Percentiles rank a stretch among this genome's conserved stretches.
Conservation (phyloP, 208 protist species). For the Porcisia hertigi region DNA sequence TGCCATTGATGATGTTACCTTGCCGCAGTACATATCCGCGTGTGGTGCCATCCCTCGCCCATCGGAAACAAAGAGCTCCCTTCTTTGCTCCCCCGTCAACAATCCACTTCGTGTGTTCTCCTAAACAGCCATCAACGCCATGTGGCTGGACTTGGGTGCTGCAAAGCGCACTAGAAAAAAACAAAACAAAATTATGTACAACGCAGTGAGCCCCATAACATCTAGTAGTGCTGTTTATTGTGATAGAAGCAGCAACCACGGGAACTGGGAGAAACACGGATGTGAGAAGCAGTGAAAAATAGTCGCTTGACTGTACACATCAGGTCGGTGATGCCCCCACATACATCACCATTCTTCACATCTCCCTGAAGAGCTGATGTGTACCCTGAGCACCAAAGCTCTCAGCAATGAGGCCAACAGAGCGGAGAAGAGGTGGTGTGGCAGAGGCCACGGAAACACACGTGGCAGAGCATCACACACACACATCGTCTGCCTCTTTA, state of each 20-base stretch:
- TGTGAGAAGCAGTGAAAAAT: neutral
- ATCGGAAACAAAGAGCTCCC: neutral
- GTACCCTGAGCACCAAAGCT: neutral
- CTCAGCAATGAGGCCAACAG: neutral
- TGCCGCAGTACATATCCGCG: neutral
- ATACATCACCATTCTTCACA: neutral
- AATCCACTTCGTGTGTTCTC: neutral
- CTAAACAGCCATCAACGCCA: neutral
- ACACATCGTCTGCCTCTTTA: neutral
- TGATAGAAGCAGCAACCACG: neutral
- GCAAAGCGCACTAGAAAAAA: neutral
- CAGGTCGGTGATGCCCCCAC: neutral
- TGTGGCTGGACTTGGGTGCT: too few relatives aligned
- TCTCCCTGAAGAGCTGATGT: neutral
- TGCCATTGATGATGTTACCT: neutral
- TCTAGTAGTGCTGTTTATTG: neutral
- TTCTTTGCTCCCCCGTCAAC: neutral
- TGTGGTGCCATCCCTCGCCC: neutral
- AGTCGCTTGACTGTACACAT: conserved; percentile 1
- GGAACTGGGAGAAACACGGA: neutral
- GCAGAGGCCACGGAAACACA: too few relatives aligned
- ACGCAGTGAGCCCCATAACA: neutral
- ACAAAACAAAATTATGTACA: neutral
- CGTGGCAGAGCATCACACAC: too few relatives aligned
- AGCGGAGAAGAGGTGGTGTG: neutral